These are phyloP conservation scores for Melastoma malabathricum DNA, from an alignment of 345 rosid species.

Conservation along the genomic window DNA sequence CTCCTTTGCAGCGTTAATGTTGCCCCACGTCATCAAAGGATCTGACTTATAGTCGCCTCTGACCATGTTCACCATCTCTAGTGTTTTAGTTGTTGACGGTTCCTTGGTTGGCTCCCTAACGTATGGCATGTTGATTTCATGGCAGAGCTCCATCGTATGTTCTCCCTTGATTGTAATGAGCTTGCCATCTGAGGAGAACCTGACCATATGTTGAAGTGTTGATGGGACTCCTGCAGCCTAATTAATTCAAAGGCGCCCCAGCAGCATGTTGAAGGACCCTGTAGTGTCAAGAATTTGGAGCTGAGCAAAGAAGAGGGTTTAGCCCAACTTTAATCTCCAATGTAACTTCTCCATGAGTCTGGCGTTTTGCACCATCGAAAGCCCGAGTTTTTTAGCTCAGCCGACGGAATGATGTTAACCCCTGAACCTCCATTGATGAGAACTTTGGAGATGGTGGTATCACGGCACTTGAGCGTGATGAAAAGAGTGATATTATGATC, in stretches of 20 bases:
- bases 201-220: background rate
- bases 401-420: too few relatives aligned
- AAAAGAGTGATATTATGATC: too few relatives aligned
- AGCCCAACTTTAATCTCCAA: background rate
- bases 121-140: background rate
- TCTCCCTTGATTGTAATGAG: background rate
- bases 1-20: too few relatives aligned
- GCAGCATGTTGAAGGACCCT: background rate
- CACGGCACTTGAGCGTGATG: too few relatives aligned
- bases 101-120: background rate
- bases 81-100: too few relatives aligned
- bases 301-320: too few relatives aligned
- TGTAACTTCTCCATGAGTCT: background rate
- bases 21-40: too few relatives aligned
- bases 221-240: background rate
- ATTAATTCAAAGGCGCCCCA: background rate
- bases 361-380: background rate
- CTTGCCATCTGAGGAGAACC: background rate
- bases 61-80: too few relatives aligned
- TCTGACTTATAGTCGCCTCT: too few relatives aligned
- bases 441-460: too few relatives aligned
- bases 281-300: background rate
- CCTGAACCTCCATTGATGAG: too few relatives aligned
- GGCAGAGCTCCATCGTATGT: background rate
- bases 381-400: background rate